Percentiles rank a stretch among this genome's conserved stretches.
Evolutionary conservation across 2,329 filamentous ascomycete species (phyloP).

Genomic region (Aureobasidium melanogenum): DNA sequence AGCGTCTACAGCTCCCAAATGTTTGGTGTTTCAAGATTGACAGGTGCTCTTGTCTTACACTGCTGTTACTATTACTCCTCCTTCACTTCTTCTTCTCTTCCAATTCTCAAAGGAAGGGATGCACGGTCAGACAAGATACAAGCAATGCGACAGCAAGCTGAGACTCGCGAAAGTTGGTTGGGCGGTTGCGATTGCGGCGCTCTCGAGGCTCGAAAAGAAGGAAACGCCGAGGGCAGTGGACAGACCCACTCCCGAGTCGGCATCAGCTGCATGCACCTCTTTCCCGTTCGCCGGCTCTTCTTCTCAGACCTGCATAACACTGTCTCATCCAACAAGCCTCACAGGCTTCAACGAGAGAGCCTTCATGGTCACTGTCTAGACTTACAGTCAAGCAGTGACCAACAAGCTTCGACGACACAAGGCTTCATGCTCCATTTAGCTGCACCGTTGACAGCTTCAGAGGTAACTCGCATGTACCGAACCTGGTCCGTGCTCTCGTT

Average conservation of each 20-base stretch:
- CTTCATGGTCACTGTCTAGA: too few relatives aligned
- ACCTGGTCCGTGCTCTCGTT: not conserved
- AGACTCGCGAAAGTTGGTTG: not conserved
- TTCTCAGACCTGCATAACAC: not conserved
- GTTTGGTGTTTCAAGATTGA: not conserved
- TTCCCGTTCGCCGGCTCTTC: not conserved
- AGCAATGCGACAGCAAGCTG: constrained; percentile 3
- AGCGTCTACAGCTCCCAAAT: not conserved
- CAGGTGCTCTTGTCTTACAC: not conserved
- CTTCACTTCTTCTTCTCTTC: not conserved
- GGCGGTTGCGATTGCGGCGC: not conserved
- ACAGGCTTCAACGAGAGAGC: not conserved
- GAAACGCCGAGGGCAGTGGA: constrained; percentile 3
- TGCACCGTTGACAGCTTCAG: not conserved
- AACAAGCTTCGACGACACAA: not conserved
- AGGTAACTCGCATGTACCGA: not conserved
- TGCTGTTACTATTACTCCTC: not conserved
- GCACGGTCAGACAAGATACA: not conserved
- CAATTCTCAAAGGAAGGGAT: not conserved
- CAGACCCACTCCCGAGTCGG: constrained; percentile 3
- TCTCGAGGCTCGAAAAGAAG: constrained; percentile 1
- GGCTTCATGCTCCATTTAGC: not conserved
- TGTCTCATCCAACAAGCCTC: not conserved
- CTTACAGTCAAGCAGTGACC: not conserved
- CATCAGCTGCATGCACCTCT: not conserved